Evolutionary conservation across 495 filamentous ascomycete genomes (phyloP).

Genomic region (Penicillium turbatum): DNA sequence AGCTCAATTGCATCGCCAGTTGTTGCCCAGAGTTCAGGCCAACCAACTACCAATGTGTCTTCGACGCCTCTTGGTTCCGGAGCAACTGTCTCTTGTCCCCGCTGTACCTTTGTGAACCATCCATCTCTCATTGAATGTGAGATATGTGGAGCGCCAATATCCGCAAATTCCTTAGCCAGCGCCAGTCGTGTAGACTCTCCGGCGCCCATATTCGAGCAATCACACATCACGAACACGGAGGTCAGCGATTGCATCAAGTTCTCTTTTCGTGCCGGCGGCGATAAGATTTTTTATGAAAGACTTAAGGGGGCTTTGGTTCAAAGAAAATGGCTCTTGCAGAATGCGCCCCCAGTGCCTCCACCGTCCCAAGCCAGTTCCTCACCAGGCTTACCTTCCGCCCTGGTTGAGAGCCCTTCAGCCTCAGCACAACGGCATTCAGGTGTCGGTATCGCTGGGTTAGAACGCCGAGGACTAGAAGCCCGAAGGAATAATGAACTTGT

Average conservation of each 20-base stretch:
- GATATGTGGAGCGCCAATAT: constrained; percentile 73
- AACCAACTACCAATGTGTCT: constrained; percentile 8
- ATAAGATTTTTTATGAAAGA: constrained; percentile 84
- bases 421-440: constrained; percentile 50
- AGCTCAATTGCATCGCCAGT: constrained; percentile 13
- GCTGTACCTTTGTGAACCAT: constrained; percentile 94
- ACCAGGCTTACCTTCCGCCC: constrained; percentile 14
- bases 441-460: constrained; percentile 89
- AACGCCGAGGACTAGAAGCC: constrained; percentile 74
- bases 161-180: constrained; percentile 15
- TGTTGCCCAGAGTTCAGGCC: constrained; percentile 1
- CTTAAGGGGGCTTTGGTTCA: constrained; percentile 84
- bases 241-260: constrained; percentile 77
- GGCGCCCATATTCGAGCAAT: constrained; percentile 55
- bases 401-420: constrained; percentile 21
- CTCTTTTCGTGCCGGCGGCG: constrained; percentile 85
- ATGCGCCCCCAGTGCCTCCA: constrained; percentile 82
- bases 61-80: neutral
- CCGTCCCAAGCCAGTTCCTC: constrained; percentile 41
- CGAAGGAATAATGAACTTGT: constrained; percentile 88
- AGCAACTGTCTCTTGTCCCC: constrained; percentile 57
- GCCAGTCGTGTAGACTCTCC: constrained; percentile 64
- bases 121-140: constrained; percentile 82
- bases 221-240: constrained; percentile 45
- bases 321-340: constrained; percentile 91